Percentiles rank a stretch among this genome's conserved stretches.
Conservation (phyloP, 306 rosid species). For the Vigna hirtella region DNA sequence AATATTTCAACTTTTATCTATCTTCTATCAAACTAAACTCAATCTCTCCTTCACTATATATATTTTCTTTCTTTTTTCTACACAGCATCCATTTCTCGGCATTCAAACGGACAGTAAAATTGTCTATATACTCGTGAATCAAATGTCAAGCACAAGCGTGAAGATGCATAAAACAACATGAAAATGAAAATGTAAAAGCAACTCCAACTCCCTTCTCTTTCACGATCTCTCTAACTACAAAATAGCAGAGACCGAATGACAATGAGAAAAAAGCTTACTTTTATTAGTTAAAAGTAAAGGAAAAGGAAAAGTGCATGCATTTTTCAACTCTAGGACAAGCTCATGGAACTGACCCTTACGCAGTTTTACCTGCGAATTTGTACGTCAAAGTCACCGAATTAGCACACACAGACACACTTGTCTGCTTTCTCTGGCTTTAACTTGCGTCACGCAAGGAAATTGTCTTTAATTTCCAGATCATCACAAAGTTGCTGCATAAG, state of each 20-base stretch:
- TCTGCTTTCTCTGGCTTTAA: not conserved
- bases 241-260: not conserved
- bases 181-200: too few relatives aligned
- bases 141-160: too few relatives aligned
- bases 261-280: not conserved
- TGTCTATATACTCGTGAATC: too few relatives aligned
- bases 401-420: not conserved
- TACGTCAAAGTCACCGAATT: not conserved
- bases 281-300: constrained; percentile 15
- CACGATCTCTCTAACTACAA: too few relatives aligned
- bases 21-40: too few relatives aligned
- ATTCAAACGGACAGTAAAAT: too few relatives aligned
- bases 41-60: too few relatives aligned
- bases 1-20: too few relatives aligned
- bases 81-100: too few relatives aligned
- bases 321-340: not conserved
- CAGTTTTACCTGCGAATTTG: not conserved
- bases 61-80: too few relatives aligned
- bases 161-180: too few relatives aligned
- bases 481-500: constrained; percentile 54
- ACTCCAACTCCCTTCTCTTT: too few relatives aligned
- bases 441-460: constrained; percentile 35
- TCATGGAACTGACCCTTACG: not conserved
- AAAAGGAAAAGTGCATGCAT: not conserved
- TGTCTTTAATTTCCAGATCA: constrained; percentile 26